Percentiles rank a stretch among this genome's conserved stretches.
Evolutionary conservation across 2,329 filamentous ascomycete species (phyloP).

Genomic region (Endothia cerciana): DNA sequence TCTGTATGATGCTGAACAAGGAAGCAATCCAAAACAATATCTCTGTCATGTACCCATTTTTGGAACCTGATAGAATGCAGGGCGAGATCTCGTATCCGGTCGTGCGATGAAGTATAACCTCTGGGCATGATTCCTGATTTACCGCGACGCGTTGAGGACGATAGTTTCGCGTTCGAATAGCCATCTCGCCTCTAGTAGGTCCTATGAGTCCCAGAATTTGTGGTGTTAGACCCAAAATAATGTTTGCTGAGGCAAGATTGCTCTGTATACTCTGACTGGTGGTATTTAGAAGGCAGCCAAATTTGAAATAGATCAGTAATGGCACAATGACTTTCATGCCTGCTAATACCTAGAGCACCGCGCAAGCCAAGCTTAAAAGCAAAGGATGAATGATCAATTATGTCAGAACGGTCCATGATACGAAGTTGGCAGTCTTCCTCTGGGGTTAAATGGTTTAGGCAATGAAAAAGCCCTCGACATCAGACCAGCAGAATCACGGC

Average conservation of each 20-base stretch:
- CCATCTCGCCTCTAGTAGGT: constrained; percentile 12
- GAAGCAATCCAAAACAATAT: constrained; percentile 9
- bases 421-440: too few species aligned
- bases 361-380: not conserved
- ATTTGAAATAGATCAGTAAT: not conserved
- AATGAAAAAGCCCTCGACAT: not conserved
- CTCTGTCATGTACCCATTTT: constrained; percentile 12
- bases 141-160: not conserved
- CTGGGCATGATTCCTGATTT: not conserved
- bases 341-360: not conserved
- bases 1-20: constrained; percentile 9
- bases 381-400: not conserved
- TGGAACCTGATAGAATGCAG: not conserved
- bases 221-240: constrained; percentile 8
- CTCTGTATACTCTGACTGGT: constrained; percentile 3
- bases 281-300: constrained; percentile 11
- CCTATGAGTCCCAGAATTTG: constrained; percentile 10
- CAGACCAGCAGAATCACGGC: not conserved
- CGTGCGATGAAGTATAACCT: not conserved
- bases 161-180: not conserved
- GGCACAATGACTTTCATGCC: not conserved
- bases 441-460: too few species aligned
- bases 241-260: constrained; percentile 15
- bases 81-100: not conserved
- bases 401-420: not conserved